phyloP scores from a whole-genome alignment of 768 basidiomycete species.

The Pulveroboletus sp. region DNA sequence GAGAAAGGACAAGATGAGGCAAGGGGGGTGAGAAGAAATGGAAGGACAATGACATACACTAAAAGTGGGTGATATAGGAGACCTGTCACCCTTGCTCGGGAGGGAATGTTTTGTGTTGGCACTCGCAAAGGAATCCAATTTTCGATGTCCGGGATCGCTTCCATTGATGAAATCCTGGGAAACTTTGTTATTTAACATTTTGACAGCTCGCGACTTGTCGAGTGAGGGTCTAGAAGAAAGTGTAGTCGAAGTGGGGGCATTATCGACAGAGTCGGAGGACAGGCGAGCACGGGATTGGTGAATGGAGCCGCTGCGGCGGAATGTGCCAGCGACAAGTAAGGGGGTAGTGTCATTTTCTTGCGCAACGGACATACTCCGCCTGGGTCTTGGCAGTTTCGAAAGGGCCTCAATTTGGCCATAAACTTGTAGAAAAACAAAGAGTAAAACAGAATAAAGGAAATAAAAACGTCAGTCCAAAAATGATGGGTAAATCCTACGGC shows the following conservation, averaged over 20 bases:
- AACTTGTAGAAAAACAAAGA: conserved; percentile 38
- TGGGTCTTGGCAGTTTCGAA: conserved; percentile 51
- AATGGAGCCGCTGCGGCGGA: conserved; percentile 23
- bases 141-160: conserved; percentile 50
- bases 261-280: conserved; percentile 38
- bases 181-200: conserved; percentile 47
- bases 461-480: conserved; percentile 15
- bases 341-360: conserved; percentile 47
- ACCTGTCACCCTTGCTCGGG: conserved; percentile 30
- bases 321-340: conserved; percentile 33
- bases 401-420: conserved; percentile 74
- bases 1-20: not conserved
- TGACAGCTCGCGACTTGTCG: conserved; percentile 59
- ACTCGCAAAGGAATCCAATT: conserved; percentile 50
- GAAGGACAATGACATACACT: conserved; percentile 23
- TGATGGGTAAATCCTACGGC: conserved; percentile 16
- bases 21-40: not conserved
- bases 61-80: conserved; percentile 32
- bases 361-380: conserved; percentile 67
- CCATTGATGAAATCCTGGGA: conserved; percentile 36
- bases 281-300: conserved; percentile 26
- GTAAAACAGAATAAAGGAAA: not conserved
- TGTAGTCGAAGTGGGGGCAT: conserved; percentile 14
- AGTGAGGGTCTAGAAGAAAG: conserved; percentile 49
- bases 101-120: conserved; percentile 42